A percentile compares a stretch with the other conserved stretches of the same genome.
Conservation (phyloP, 2,329 filamentous ascomycete species). For the Ustilaginoidea virens region DNA sequence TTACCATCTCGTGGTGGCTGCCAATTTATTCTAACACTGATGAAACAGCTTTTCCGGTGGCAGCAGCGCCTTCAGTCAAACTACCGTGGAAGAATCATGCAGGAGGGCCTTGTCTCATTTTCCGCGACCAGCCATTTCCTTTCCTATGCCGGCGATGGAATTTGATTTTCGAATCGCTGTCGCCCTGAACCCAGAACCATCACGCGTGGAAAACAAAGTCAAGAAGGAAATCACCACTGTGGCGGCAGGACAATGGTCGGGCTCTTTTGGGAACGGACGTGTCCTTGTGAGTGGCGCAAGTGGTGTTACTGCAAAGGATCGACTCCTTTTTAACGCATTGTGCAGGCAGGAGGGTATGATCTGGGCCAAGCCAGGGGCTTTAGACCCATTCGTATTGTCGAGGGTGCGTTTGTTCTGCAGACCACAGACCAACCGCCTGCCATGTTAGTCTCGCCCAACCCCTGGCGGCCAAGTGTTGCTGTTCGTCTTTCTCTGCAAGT, state of each 20-base stretch:
- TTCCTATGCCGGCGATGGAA: conserved; percentile 29
- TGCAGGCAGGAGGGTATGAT: conserved; percentile 26
- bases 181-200: conserved; percentile 24
- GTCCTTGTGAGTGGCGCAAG: conserved; percentile 29
- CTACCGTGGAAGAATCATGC: conserved; percentile 21
- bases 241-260: conserved; percentile 29
- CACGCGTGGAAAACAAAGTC: conserved; percentile 26
- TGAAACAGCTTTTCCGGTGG: neutral
- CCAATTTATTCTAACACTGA: conserved; percentile 3
- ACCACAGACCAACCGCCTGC: conserved; percentile 31
- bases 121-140: conserved; percentile 24
- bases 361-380: conserved; percentile 25
- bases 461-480: no score
- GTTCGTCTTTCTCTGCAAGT: no score
- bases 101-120: conserved; percentile 23
- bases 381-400: conserved; percentile 25
- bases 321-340: neutral
- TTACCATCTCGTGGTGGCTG: neutral
- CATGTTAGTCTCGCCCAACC: conserved; percentile 17
- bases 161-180: conserved; percentile 37
- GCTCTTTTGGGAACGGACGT: conserved; percentile 31
- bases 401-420: conserved; percentile 33
- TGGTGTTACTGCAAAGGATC: no score
- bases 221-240: conserved; percentile 34
- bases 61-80: conserved; percentile 7